These are phyloP conservation scores for Davidsoniella eucalypti DNA, from an alignment of 2,329 filamentous ascomycete genomes.

Conservation along the genomic window DNA sequence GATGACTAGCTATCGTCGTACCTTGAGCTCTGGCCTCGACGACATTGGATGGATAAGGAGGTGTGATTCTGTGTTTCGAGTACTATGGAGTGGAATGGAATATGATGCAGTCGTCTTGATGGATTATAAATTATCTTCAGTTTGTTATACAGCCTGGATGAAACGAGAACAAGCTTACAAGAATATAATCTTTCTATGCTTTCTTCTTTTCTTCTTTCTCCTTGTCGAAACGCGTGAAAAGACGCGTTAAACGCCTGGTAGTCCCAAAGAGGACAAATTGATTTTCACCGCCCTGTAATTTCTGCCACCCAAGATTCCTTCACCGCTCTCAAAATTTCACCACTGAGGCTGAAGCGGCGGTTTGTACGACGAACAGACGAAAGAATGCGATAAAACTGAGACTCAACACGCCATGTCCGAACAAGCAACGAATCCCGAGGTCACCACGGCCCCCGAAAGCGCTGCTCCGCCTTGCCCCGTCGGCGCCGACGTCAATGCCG, in stretches of 20 bases:
- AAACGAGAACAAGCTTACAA: neutral
- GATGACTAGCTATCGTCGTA: slow-evolving; percentile 17
- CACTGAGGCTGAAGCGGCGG: neutral
- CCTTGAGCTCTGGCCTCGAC: slow-evolving; percentile 57
- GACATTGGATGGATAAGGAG: slow-evolving; percentile 33
- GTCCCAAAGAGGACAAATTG: slow-evolving; percentile 11
- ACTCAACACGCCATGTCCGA: slow-evolving; percentile 3
- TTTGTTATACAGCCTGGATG: neutral
- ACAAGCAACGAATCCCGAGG: neutral
- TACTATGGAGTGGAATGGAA: neutral
- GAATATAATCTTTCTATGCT: neutral
- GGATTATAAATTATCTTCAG: neutral
- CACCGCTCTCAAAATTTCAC: slow-evolving; percentile 13
- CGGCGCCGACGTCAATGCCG: slow-evolving; percentile 3
- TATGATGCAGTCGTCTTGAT: neutral
- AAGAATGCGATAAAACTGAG: neutral
- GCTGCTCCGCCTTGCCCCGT: neutral
- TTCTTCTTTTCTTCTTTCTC: slow-evolving; percentile 1
- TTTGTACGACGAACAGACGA: neutral
- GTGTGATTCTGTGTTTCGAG: neutral
- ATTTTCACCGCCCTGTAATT: slow-evolving; percentile 2
- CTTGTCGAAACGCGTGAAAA: neutral
- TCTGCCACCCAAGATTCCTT: slow-evolving; percentile 3
- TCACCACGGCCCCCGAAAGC: neutral
- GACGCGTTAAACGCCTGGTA: slow-evolving; percentile 5